Evolutionary conservation across 345 rosid genomes (phyloP), one percentile per base, ranked within the genome.

Genomic region (Euphorbia pulcherrima): DNA sequence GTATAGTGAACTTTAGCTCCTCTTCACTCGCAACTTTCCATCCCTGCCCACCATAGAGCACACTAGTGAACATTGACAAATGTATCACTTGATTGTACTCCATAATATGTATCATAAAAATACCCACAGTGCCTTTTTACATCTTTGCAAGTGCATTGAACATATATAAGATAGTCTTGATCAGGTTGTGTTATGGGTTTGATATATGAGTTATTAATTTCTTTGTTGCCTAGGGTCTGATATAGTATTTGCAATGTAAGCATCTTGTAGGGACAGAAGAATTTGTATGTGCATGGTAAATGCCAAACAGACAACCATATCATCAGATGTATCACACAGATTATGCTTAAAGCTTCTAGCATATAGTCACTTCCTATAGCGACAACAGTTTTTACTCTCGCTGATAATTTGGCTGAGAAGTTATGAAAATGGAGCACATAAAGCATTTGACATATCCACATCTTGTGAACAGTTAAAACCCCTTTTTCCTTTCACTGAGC

Each of bases 141-240:
- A 29, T 72, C 74, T 37, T 70, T 78, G 66, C 78, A 81, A 57
- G 64, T 67, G 67, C 84, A 81, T n/a, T 74, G 70, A 41, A 81
- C 74, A 10, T 72, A 62, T 9, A 73, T 65, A 8, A 78, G 76
- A 60, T 60, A 78, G 67, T 64, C 76, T 27, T 72, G 66, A 35
- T 66, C 47, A 30, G 27, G 46, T 51, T 68, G 62, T 10, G 51
- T 59, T 39, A 78, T 72, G 21, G 84, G 71, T 55, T 70, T 54
- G 18, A 78, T 5, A 26, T 64, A 27, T 29, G 75, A 72, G 39
- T 51, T 9, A 16, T 72, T 75, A 48, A 78, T 82, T 30, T 52
- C 1, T 20, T 9, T 35, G 48, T 52, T 29, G 48, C 29, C 18
- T 35, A 9, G 17, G 6, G 16, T 27, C 28, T 60, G 62, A 29